These are phyloP conservation scores for Nidularia pulvinata DNA, from an alignment of 768 basidiomycete genomes.

Conservation along the genomic window DNA sequence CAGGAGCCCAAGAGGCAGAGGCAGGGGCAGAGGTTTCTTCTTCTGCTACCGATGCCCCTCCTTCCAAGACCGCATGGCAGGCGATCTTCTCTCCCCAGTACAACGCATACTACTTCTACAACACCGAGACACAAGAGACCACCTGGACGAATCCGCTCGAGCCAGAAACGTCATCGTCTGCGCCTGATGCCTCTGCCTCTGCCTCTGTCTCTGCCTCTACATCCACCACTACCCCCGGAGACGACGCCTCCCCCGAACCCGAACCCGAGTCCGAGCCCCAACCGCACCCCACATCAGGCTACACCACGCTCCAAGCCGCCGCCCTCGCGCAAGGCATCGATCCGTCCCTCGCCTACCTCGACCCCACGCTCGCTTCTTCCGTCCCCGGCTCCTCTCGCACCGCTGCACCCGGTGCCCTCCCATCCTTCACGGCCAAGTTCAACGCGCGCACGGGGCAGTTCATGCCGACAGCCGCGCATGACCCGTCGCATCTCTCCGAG, in stretches of 20 bases:
- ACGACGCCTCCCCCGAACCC: constrained; percentile 8
- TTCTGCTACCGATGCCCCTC: background rate
- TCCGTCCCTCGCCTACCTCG: constrained; percentile 77
- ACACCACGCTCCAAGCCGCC: constrained; percentile 62
- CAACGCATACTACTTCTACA: constrained; percentile 87
- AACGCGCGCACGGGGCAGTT: constrained; percentile 84
- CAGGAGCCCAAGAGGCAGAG: no score
- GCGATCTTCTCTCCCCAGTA: constrained; percentile 78
- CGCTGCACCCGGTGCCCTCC: constrained; percentile 27
- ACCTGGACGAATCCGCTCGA: constrained; percentile 84
- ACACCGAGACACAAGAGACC: constrained; percentile 71
- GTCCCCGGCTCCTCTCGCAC: constrained; percentile 25
- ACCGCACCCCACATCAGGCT: constrained; percentile 21
- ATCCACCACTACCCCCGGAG: constrained; percentile 8
- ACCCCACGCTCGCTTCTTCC: constrained; percentile 58
- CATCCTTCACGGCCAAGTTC: constrained; percentile 69
- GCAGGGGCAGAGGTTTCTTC: no score
- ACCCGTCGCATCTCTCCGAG: constrained; percentile 77
- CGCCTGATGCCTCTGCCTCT: constrained; percentile 8
- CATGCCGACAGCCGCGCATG: constrained; percentile 61
- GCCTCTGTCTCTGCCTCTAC: constrained; percentile 19
- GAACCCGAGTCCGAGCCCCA: constrained; percentile 17
- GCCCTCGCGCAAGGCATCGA: constrained; percentile 83
- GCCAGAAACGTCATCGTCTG: constrained; percentile 13
- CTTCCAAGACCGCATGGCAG: constrained; percentile 55